Evolutionary conservation across 768 basidiomycete species (phyloP), one percentile per base, ranked within the genome.

Genomic region (Hysterangium stoloniferum): DNA sequence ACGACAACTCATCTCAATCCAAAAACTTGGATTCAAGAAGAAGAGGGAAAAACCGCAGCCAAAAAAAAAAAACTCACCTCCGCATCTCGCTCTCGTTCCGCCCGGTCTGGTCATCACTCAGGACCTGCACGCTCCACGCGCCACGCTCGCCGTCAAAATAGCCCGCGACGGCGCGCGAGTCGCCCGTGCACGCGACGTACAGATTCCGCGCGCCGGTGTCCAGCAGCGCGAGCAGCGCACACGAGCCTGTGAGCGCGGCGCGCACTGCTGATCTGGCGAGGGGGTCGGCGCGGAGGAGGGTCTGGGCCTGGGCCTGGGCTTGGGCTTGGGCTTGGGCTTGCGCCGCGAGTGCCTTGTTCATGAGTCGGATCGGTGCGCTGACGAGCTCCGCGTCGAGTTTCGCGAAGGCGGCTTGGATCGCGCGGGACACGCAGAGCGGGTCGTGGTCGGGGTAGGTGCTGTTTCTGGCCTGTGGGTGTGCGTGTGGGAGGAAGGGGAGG

Each of bases 81-180:
- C 76, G 76, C 22, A 85, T 69, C 66, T 99, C 96, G 40, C 78
- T 83, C 13, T 78, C 81, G 62, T 92, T 97, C 57, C 90, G 79
- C 33, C 92, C 96, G 6, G 94, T 97, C 71, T 97, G 94, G 62
- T 98, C 96, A 65, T 97, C 92, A 25, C 79, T 90, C 54, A 99
- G 73, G n/a, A 89, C 89, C 63, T 96, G 91, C 27, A 93, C 86
- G 40, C 82, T 78, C 96, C 96, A 99, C 46, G 71, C 74, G 9
- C 88, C 88, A 46, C 73, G 69, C 3, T 80, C 82, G 55, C 82
- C 77, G 55, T 89, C 82, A 86, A 88, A 94, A 32, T 90, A 77
- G 17, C 96, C 96, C 19, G 95, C 94, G 5, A 99, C 92, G 11
- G 96, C 96, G 42, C 96, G 79, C 61, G 89, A 87, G 63, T 99